phyloP scores from a whole-genome alignment of 805 yeast genomes.

The Kuraishia hungarica region DNA sequence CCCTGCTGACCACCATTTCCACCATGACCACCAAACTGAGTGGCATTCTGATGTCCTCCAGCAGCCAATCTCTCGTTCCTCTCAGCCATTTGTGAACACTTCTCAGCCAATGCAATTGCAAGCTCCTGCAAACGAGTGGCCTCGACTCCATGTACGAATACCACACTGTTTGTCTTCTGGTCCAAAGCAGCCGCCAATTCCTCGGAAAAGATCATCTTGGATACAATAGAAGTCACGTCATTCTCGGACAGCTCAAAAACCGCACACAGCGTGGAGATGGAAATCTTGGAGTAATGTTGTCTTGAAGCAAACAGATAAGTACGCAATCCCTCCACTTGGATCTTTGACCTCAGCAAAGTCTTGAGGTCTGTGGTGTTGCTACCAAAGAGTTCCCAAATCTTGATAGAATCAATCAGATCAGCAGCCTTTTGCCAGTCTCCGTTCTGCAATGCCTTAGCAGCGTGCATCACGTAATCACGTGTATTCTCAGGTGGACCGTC shows the following conservation, averaged over 20 bases:
- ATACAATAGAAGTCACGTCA: conserved; percentile 53
- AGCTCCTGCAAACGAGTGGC: conserved; percentile 80
- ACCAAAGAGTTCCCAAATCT: conserved; percentile 79
- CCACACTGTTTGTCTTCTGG: conserved; percentile 51
- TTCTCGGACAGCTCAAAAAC: conserved; percentile 56
- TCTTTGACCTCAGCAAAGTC: conserved; percentile 63
- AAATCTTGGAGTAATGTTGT: conserved; percentile 63
- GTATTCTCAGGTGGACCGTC: conserved; percentile 98
- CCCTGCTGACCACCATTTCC: neutral
- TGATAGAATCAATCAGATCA: conserved; percentile 63
- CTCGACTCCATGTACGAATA: conserved; percentile 70
- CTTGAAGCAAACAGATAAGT: conserved; percentile 88
- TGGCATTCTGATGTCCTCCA: conserved; percentile 50
- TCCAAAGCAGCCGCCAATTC: conserved; percentile 74
- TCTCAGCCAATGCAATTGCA: conserved; percentile 77
- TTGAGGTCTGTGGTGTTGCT: conserved; percentile 57
- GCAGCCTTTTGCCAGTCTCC: conserved; percentile 86
- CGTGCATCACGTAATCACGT: conserved; percentile 86
- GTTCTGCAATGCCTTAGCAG: conserved; percentile 77
- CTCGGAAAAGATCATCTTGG: conserved; percentile 67
- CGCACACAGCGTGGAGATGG: conserved; percentile 54
- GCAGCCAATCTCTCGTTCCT: conserved; percentile 78
- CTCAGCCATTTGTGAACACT: conserved; percentile 68
- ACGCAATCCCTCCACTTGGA: conserved; percentile 86
- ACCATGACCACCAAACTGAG: neutral